phyloP scores from a whole-genome alignment of 2,329 filamentous ascomycete species.

The Immersiporthe knoxdaviesiana region DNA sequence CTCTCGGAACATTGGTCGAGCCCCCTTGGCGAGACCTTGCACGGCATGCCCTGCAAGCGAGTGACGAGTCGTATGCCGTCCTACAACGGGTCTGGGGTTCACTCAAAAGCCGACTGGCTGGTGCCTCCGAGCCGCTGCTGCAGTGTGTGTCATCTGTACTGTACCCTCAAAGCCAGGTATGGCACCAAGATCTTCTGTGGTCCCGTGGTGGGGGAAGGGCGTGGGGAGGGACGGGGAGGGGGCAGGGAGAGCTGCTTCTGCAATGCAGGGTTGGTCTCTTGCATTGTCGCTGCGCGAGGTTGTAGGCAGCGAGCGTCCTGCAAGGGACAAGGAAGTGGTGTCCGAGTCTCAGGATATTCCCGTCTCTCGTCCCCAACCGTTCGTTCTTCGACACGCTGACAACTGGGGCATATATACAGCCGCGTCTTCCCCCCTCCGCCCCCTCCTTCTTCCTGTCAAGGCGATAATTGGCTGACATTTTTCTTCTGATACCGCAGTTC shows the following conservation, averaged over 20 bases:
- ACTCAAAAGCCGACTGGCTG: not conserved
- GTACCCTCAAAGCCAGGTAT: not conserved
- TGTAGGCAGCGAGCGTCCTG: not conserved
- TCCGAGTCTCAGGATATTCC: conserved; percentile 1
- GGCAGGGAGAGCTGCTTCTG: not conserved
- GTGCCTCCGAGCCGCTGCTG: not conserved
- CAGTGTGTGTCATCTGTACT: conserved; percentile 4
- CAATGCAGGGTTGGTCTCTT: not conserved
- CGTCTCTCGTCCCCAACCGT: not conserved
- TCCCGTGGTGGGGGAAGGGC: not conserved
- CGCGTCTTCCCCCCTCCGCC: not conserved
- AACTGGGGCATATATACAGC: not conserved
- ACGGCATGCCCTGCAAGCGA: conserved; percentile 3
- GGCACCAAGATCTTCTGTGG: not conserved
- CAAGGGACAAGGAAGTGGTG: not conserved
- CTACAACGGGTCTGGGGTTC: not conserved
- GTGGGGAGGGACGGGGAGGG: not conserved
- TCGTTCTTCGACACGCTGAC: not conserved
- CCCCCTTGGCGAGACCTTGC: not conserved
- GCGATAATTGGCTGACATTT: not conserved
- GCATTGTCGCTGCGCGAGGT: conserved; percentile 3
- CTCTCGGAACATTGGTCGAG: not conserved
- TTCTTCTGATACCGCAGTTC: not conserved
- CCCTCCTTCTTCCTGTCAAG: not conserved
- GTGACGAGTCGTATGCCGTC: not conserved